A percentile compares a stretch with the other conserved stretches of the same genome.
Evolutionary conservation across 2,329 filamentous ascomycete species (phyloP).

Genomic region (Scopulariopsis brevicaulis): DNA sequence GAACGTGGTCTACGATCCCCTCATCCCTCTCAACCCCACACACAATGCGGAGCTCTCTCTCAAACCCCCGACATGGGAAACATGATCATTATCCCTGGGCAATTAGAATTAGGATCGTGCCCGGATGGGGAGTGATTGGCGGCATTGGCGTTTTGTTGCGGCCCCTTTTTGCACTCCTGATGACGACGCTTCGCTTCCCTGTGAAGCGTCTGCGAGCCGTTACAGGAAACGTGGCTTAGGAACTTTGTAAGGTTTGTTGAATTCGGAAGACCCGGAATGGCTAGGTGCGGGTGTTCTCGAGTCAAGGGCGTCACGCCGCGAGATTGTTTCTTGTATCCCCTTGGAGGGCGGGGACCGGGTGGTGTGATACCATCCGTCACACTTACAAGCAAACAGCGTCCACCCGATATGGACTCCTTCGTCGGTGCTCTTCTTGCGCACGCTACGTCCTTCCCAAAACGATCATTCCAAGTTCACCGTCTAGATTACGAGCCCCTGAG

Average conservation of each 20-base stretch:
- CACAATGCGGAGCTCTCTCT: not conserved
- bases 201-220: not conserved
- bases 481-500: not conserved
- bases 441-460: not conserved
- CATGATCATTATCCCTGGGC: not conserved
- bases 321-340: not conserved
- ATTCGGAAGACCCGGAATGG: not conserved
- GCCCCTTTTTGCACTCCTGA: not conserved
- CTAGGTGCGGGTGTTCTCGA: not conserved
- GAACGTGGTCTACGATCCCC: slow-evolving; percentile 3
- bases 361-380: not conserved
- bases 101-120: not conserved
- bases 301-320: not conserved
- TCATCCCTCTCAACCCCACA: not conserved
- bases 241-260: not conserved
- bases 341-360: not conserved
- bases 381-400: not conserved
- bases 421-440: not conserved
- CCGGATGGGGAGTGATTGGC: not conserved
- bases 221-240: not conserved
- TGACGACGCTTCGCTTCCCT: not conserved
- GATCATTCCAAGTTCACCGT: not conserved
- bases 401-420: not conserved
- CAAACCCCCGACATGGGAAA: not conserved
- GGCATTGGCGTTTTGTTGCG: not conserved